Conservation (phyloP, 2,329 filamentous ascomycete species). For the Apiospora sp. region DNA sequence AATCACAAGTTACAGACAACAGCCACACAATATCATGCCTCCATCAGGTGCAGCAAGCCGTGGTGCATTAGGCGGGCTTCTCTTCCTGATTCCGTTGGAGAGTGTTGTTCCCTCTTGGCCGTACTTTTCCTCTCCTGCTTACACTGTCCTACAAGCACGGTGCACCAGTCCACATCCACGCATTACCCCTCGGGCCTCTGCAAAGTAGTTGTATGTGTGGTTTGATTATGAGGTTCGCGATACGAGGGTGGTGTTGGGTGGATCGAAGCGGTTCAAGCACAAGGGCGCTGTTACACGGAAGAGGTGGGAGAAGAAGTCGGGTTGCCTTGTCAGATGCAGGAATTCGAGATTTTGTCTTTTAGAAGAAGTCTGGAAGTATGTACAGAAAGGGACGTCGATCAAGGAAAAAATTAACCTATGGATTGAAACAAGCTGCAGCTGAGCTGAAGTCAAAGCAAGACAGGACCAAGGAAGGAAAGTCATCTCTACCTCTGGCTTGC, state of each 20-base stretch:
- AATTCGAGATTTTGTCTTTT: not conserved
- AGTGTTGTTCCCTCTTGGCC: not conserved
- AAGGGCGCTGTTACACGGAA: not conserved
- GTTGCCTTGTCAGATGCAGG: conserved; percentile 15
- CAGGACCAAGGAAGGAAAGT: conserved; percentile 4
- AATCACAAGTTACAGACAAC: conserved; percentile 25
- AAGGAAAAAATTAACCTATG: not conserved
- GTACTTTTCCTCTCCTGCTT: conserved; percentile 2
- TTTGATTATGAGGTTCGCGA: conserved; percentile 11
- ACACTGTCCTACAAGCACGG: conserved; percentile 4
- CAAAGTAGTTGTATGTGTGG: not conserved
- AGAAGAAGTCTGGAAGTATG: conserved; percentile 1
- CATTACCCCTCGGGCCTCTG: not conserved
- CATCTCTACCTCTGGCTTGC: conserved; percentile 6
- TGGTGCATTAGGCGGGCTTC: conserved; percentile 25
- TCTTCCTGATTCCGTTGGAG: not conserved
- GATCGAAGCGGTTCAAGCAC: conserved; percentile 17
- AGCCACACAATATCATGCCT: conserved; percentile 26
- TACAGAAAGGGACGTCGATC: not conserved
- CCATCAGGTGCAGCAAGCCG: conserved; percentile 29
- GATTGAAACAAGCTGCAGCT: conserved; percentile 19
- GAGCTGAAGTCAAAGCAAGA: conserved; percentile 22
- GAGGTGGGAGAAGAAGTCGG: conserved; percentile 1
- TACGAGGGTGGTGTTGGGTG: not conserved
- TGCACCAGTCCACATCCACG: not conserved